phyloP scores from a whole-genome alignment of 345 rosid species.

The Linum trigynum region DNA sequence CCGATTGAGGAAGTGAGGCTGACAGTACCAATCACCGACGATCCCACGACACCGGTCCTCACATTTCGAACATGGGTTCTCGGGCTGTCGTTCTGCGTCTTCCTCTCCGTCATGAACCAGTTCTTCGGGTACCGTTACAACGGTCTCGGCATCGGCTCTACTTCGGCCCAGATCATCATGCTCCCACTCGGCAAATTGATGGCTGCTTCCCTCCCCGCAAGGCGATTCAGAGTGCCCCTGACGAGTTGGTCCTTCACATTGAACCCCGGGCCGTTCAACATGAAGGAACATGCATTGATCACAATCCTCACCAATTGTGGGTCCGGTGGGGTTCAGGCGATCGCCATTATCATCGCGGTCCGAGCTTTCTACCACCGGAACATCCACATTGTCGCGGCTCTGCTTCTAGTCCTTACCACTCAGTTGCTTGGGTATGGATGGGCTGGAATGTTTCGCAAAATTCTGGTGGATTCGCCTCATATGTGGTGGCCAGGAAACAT shows the following conservation, averaged over 20 bases:
- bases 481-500: slow-evolving; percentile 1
- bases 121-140: slow-evolving; percentile 34
- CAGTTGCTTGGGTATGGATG: slow-evolving; percentile 59
- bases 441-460: no score
- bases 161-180: slow-evolving; percentile 31
- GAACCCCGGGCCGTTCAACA: slow-evolving; percentile 34
- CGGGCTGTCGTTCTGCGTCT: slow-evolving; percentile 22
- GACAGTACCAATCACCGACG: slow-evolving; percentile 13
- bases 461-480: no score
- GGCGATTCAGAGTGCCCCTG: slow-evolving; percentile 15
- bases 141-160: slow-evolving; percentile 14
- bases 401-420: slow-evolving; percentile 54
- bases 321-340: slow-evolving; percentile 19
- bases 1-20: slow-evolving; percentile 35
- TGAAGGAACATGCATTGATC: no score
- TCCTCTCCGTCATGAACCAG: slow-evolving; percentile 29
- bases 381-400: slow-evolving; percentile 22
- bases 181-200: slow-evolving; percentile 7
- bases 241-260: slow-evolving; percentile 35
- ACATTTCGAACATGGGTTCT: slow-evolving; percentile 17
- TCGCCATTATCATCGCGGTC: slow-evolving; percentile 18
- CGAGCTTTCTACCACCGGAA: slow-evolving; percentile 29
- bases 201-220: slow-evolving; percentile 28
- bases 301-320: background rate
- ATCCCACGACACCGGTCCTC: slow-evolving; percentile 23